These are phyloP conservation scores for Suillus luteus DNA, from an alignment of 768 basidiomycete genomes.

Conservation along the genomic window DNA sequence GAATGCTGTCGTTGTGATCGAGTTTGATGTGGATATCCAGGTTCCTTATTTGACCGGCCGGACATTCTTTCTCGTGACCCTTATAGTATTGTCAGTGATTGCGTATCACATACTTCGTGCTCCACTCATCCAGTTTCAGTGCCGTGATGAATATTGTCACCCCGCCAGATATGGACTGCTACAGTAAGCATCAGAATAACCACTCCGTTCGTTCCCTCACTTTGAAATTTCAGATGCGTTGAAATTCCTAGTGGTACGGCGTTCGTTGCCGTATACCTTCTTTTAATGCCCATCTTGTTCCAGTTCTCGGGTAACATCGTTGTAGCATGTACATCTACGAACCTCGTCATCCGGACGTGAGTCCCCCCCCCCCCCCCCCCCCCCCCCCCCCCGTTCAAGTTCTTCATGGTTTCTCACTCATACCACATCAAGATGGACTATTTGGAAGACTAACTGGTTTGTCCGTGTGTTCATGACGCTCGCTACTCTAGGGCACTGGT, in stretches of 20 bases:
- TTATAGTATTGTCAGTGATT: constrained; percentile 23
- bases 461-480: constrained; percentile 21
- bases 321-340: constrained; percentile 24
- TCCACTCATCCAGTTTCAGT: constrained; percentile 12
- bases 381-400: neutral
- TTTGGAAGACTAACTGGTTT: constrained; percentile 24
- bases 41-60: constrained; percentile 30
- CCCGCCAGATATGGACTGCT: constrained; percentile 9
- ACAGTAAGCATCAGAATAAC: constrained; percentile 19
- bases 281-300: neutral
- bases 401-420: neutral
- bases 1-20: neutral
- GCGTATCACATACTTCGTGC: neutral
- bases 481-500: constrained; percentile 26
- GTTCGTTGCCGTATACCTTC: neutral
- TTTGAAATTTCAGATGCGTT: constrained; percentile 16
- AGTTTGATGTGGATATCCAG: constrained; percentile 13
- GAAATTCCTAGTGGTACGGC: constrained; percentile 18
- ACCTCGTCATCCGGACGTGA: constrained; percentile 34
- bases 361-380: constrained; percentile 5
- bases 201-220: neutral
- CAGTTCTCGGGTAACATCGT: constrained; percentile 21
- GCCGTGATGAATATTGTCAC: neutral
- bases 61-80: constrained; percentile 16
- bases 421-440: constrained; percentile 24